A percentile compares a stretch with the other conserved stretches of the same genome.
Evolutionary conservation across 2,329 filamentous ascomycete species (phyloP).

Genomic region (Drechslera avenae): DNA sequence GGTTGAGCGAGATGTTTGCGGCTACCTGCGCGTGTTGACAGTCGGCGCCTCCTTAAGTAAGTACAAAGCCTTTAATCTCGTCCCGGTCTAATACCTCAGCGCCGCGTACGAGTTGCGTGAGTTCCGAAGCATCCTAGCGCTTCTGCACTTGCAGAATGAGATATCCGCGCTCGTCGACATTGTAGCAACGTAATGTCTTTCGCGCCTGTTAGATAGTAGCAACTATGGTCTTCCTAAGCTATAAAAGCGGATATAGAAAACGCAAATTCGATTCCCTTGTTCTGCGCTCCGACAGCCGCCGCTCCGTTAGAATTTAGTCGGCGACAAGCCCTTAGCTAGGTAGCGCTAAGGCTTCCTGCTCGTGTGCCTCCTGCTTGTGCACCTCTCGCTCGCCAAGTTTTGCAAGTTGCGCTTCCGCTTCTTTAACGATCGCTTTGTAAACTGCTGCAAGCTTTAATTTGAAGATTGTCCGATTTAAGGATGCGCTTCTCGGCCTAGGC

Average conservation of each 20-base stretch:
- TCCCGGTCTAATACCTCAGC: not conserved
- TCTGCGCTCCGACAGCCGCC: not conserved
- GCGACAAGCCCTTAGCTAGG: not conserved
- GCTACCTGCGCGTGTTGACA: slow-evolving; percentile 1
- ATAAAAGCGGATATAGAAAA: slow-evolving; percentile 2
- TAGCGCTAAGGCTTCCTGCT: not conserved
- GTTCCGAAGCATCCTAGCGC: slow-evolving; percentile 1
- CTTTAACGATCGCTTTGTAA: not conserved
- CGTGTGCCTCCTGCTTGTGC: not conserved
- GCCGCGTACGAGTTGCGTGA: not conserved
- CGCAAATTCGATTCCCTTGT: not conserved
- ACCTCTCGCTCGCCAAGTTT: not conserved
- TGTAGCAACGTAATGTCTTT: not conserved
- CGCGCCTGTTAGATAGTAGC: slow-evolving; percentile 1
- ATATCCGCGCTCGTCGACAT: slow-evolving; percentile 5
- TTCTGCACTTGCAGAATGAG: slow-evolving; percentile 6
- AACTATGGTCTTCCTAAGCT: slow-evolving; percentile 10
- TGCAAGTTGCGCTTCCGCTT: not conserved
- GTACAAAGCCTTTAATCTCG: slow-evolving; percentile 8
- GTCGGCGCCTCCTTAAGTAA: not conserved
- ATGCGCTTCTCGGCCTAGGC: not conserved
- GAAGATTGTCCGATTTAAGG: not conserved
- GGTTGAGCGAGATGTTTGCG: not conserved
- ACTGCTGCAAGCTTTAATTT: not conserved
- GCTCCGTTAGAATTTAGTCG: not conserved